Base-by-base conservation (phyloP, 768 basidiomycete genomes). In the Trametes gibbosa region DNA sequence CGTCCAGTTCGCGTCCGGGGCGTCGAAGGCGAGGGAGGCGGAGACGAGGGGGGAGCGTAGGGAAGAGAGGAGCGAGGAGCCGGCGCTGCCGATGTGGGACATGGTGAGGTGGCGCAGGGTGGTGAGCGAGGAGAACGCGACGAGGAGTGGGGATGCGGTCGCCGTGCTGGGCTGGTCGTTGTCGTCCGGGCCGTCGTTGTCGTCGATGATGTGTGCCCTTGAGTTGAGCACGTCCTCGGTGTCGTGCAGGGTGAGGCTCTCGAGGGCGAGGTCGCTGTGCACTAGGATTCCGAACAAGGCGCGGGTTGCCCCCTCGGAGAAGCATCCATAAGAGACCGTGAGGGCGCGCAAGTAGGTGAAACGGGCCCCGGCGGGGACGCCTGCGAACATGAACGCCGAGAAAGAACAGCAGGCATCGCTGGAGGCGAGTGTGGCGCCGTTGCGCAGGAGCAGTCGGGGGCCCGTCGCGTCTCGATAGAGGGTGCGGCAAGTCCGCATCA, bases 401-500 rank as follows among this genome's bases (percentile, higher is more conserved):
- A 61, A 52, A 5, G 59, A 50, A 16, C n/a, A 61, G 2, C n/a
- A 56, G 12, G 37, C 23, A 5, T 17, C 12, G 43, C 23, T 40
- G 8, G 27, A 16, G 17, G n/a, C 3, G 41, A 61, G 49, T 0
- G 37, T 23, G 24, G 50, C 37, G 8, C 42, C 53, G 8, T 16
- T 25, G 19, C 50, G 53, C 21, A 61, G 27, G 27, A 61, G 59
- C 17, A 51, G 25, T 21, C 50, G 29, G 5, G 49, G 37, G 6
- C 54, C 54, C 4, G 19, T 9, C 16, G 42, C 2, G 16, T 48
- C 25, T 1, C 24, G 16, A 14, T 51, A 51, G 23, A 61, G 25
- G 1, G 49, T 24, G n/a, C 59, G 59, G 25, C 54, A 61, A 7
- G 59, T 61, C 14, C 34, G 32, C 53, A 51, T 55, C 50, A 56